phyloP scores from a whole-genome alignment of 352 stramenopile species.

The Globisporangium barbulae region DNA sequence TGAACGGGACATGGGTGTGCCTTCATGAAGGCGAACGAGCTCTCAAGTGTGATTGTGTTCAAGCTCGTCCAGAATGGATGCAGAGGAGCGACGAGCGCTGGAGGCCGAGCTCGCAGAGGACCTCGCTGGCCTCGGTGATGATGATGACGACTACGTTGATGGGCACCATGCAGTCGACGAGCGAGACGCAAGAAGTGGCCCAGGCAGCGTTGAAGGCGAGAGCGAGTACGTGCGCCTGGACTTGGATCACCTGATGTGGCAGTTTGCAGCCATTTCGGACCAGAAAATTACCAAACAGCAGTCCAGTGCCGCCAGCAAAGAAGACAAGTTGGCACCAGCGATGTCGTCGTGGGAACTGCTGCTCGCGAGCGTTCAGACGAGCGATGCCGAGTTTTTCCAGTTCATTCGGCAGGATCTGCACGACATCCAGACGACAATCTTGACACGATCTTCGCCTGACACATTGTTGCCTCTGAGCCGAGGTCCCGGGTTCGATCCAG shows the following conservation, averaged over 20 bases:
- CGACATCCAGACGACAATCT: constrained; percentile 26
- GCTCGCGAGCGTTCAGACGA: constrained; percentile 32
- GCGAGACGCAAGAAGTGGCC: neutral
- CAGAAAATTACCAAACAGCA: neutral
- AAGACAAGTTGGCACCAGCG: neutral
- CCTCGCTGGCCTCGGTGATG: constrained; percentile 24
- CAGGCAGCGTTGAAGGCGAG: neutral
- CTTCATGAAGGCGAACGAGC: neutral
- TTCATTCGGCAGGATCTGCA: constrained; percentile 26
- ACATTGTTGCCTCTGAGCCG: neutral
- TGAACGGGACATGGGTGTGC: neutral
- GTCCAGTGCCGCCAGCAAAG: too few relatives aligned
- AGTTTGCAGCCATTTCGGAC: neutral
- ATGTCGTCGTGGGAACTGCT: constrained; percentile 30
- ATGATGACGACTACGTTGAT: neutral
- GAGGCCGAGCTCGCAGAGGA: constrained; percentile 41
- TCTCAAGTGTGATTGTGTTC: neutral
- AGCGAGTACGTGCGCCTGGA: constrained; percentile 32
- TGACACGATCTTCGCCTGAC: neutral
- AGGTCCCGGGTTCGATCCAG: neutral
- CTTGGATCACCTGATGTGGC: constrained; percentile 25
- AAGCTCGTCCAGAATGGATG: constrained; percentile 20
- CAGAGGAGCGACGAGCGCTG: constrained; percentile 41
- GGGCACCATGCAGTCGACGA: neutral
- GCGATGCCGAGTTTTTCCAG: constrained; percentile 40